Base-by-base conservation (phyloP, 805 yeast genomes). In the Zygoascus bituminiphila region DNA sequence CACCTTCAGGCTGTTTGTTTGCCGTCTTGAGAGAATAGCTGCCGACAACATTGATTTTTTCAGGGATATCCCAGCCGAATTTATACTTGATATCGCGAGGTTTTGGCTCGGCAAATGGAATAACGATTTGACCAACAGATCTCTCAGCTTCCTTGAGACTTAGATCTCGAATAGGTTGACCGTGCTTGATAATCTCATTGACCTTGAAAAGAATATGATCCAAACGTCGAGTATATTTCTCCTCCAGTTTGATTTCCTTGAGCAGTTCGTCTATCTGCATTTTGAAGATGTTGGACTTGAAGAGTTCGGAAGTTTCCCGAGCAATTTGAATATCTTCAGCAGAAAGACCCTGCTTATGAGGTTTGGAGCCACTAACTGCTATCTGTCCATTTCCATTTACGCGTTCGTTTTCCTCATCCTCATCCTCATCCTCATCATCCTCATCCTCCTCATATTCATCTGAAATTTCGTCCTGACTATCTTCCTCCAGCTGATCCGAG, bases 211-310 rank as follows among this genome's bases (percentile, higher is more conserved):
- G 70, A 45, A 82, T 84, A 52, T 80, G 82, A 62, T 87, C 95
- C 49, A 87, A 78, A 44, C 73, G 71, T 45, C 76, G 62, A 40
- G 83, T 75, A 59, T 82, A 81, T 15, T 77, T 65, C 17, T 86
- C 91, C 57, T 84, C 84, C 37, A 89, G 64, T 57, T 79, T 77
- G 37, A 91, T 77, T 65, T 91, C 98, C 56, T 79, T 77, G 57
- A 93, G 70, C 37, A 93, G 71, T 62, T 89, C 98, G 66, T 89
- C 98, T 52, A 93, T 88, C 69, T 93, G 96, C 50, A 93, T 68
- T 65, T 93, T 93, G 79, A 93, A 91, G 48, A 93, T 88, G 66
- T 89, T 93, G 7, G 96, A 88, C 61, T 89, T 88, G 78, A 89
- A 93, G 42, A 91, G 69, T 64, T 89, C 97, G 1, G 95, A 93